Evolutionary conservation across 2,329 filamentous ascomycete species (phyloP).

Genomic region (Phialocephala sp.): DNA sequence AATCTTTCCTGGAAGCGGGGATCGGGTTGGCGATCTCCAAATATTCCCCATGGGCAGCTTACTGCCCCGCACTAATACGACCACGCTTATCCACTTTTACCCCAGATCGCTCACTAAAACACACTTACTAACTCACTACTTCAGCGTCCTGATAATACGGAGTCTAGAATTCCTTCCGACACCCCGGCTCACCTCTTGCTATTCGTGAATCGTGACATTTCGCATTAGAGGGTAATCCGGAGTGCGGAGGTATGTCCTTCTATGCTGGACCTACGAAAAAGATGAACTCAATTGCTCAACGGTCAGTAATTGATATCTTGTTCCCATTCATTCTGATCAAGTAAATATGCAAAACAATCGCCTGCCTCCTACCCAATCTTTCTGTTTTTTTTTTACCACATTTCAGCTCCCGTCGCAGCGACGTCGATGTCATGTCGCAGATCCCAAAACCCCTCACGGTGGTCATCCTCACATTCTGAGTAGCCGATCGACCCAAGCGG

Average conservation of each 20-base stretch:
- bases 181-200: neutral
- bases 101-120: constrained; percentile 12
- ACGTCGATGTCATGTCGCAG: constrained; percentile 1
- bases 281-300: neutral
- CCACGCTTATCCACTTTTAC: constrained; percentile 23
- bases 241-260: neutral
- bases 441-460: neutral
- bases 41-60: constrained; percentile 10
- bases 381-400: neutral
- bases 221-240: neutral
- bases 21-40: neutral
- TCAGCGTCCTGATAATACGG: neutral
- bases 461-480: neutral
- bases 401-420: neutral
- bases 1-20: neutral
- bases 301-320: neutral
- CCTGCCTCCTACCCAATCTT: neutral
- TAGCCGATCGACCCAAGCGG: neutral
- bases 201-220: neutral
- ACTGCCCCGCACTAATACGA: constrained; percentile 10
- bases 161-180: neutral
- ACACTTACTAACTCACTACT: no score
- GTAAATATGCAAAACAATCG: no score
- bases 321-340: no score
- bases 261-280: neutral